Conservation (phyloP, 805 yeast genomes). For the Lipomyces spencermartinsiae region DNA sequence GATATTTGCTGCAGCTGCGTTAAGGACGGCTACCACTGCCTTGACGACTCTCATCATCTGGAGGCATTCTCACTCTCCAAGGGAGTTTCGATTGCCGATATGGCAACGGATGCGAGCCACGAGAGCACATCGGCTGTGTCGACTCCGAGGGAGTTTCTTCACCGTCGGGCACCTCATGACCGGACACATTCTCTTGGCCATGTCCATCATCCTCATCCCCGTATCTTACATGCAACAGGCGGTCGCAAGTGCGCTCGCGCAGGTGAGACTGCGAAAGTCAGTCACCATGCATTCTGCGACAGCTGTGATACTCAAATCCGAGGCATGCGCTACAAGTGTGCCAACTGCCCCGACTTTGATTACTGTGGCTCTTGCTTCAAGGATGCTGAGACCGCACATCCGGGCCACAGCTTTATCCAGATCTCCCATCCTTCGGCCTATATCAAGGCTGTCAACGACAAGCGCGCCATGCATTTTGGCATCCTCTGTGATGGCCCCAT, state of each 20-base stretch:
- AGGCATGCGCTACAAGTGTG: constrained; percentile 57
- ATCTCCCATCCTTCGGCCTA: constrained; percentile 23
- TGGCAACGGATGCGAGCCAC: not conserved
- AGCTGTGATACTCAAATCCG: constrained; percentile 40
- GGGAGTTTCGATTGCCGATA: not conserved
- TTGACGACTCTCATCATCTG: constrained; percentile 29
- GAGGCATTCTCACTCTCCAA: constrained; percentile 7
- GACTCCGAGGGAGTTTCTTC: not conserved
- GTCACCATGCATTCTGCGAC: constrained; percentile 42
- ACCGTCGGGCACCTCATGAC: not conserved
- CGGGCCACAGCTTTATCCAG: constrained; percentile 38
- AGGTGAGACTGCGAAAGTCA: constrained; percentile 10
- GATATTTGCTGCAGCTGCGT: constrained; percentile 33
- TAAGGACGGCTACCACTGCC: constrained; percentile 29
- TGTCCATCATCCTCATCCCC: constrained; percentile 1
- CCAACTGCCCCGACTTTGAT: constrained; percentile 57
- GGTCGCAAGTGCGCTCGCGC: constrained; percentile 1
- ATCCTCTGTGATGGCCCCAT: constrained; percentile 44
- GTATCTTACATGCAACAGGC: not conserved
- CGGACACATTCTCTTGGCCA: not conserved
- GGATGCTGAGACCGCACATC: constrained; percentile 29
- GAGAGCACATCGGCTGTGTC: constrained; percentile 7
- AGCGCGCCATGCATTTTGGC: constrained; percentile 26
- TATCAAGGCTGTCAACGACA: not conserved
- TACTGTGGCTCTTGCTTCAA: constrained; percentile 51